phyloP scores from a whole-genome alignment of 129 eudicot genomes.

The Silybum marianum region DNA sequence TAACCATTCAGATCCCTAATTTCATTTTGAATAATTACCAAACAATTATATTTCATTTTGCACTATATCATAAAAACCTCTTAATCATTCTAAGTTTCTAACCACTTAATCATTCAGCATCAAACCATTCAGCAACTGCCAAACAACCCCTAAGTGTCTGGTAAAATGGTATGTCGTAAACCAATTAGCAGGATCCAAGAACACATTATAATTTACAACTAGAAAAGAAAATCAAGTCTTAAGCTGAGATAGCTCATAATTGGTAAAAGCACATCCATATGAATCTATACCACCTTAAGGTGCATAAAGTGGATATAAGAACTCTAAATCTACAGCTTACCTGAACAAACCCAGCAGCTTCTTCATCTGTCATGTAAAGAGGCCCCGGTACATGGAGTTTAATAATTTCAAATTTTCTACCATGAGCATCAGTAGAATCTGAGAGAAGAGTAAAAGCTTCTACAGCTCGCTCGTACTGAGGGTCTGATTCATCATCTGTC shows the following conservation, averaged over 20 bases:
- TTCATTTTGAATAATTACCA: too few relatives aligned
- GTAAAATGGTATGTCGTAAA: neutral
- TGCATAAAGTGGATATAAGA: neutral
- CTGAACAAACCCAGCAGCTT: conserved; percentile 76
- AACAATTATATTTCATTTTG: too few relatives aligned
- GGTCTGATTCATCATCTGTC: conserved; percentile 91
- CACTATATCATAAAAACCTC: too few relatives aligned
- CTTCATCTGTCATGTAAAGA: conserved; percentile 86
- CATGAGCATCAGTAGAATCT: conserved; percentile 68
- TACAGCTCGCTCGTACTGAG: conserved; percentile 72
- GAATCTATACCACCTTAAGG: neutral
- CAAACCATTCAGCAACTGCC: too few relatives aligned
- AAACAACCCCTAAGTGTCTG: too few relatives aligned
- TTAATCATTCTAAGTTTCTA: too few relatives aligned
- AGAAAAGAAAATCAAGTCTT: neutral
- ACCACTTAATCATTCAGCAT: too few relatives aligned
- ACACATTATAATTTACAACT: neutral
- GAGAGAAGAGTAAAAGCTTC: conserved; percentile 77
- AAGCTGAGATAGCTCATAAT: neutral
- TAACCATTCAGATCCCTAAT: too few relatives aligned
- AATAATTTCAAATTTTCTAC: conserved; percentile 69
- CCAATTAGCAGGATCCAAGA: neutral
- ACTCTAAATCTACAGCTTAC: conserved; percentile 28
- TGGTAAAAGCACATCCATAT: neutral
- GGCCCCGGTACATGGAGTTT: conserved; percentile 97